Base-by-base conservation (phyloP, 495 filamentous ascomycete species). In the Talaromyces trachyspermus region DNA sequence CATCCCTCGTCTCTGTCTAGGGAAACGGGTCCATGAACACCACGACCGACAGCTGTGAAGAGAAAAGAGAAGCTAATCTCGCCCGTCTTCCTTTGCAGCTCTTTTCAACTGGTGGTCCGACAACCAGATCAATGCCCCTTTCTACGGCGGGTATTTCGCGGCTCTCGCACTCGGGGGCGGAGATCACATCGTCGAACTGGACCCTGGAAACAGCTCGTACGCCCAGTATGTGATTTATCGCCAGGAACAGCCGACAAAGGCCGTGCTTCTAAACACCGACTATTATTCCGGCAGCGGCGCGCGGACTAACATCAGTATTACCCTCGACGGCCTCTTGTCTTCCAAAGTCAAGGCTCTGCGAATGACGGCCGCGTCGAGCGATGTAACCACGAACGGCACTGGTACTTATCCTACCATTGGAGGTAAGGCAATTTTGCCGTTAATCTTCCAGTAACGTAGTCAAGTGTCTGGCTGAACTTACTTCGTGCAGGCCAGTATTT, bases 181-280 rank as follows among this genome's bases (percentile, higher is more conserved):
- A 20, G 35, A 38, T 17, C n/a, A 20, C 18, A 38, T 38, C 15
- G 18, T 38, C 18, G 35, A 38, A 10, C 35, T 38, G n/a, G 35
- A 38, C 35, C 18, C 35, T 17, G 15, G 15, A 15, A 20, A 38
- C 35, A 19, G 14, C n/a, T 38, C 35, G n/a, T 38, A 38, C 18
- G 35, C 35, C 4, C 35, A 38, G 18, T 38, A 38, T 38, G 35
- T 38, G 35, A 20, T 38, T 10, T 38, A 38, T 38, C n/a, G 35
- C 35, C n/a, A 20, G 3, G 35, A 15, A 20, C 2, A 8, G 35
- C 35, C 35, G 7, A 38, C 35, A 20, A 38, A 38, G 18, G 35
- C 15, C 15, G 35, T 38, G 35, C 35, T 38, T 17, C 14, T 38
- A 20, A 38, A 38, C 35, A 38, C 35, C 35, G 35, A 38, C 18